Evolutionary conservation across 208 protist species (phyloP), one percentile per base, ranked within the genome.

Genomic region (Herpetomonas muscarum): DNA sequence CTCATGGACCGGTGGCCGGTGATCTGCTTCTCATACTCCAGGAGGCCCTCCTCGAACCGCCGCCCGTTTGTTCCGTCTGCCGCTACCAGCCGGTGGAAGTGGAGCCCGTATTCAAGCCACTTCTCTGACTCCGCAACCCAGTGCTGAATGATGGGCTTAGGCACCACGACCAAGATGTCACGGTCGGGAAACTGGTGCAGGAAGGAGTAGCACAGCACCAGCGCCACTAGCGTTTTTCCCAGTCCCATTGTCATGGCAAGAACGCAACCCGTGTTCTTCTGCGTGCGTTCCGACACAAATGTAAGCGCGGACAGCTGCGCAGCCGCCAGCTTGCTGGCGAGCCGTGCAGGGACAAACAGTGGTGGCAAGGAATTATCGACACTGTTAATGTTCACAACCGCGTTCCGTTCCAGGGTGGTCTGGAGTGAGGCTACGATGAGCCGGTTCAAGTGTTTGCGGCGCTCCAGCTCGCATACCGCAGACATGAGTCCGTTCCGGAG

Each of bases 191-290:
- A 42, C 13, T 71, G 17, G 54, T 77, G 64, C 55, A 89, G 56
- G 53, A 79, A 62, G 15, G 90, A 91, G 66, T 77, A 94, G 55
- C 79, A 89, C 25, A 89, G 30, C 1, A 74, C 70, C 32, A 94
- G 70, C 13, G 86, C 84, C 31, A 96, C 78, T 1, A 96, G 79
- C 15, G 90, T 93, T 57, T 96, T 94, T 25, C 90, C 90, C 5
- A 96, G 72, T n/a, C 90, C 90, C 90, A 96, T 96, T 12, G 76
- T 88, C 76, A 96, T 79, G 0, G 85, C 83, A 24, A 96, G 58
- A 17, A 96, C 74, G 54, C 82, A 89, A 9, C 90, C 90, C 32
- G 71, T 90, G 26, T 81, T 56, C 50, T 81, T 80, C 21, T 67
- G 51, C 2, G 73, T 30, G 5, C 85, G 61, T 55, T 90, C 78